Base-by-base conservation (phyloP, 345 rosid genomes). In the Gossypioides kirkii region DNA sequence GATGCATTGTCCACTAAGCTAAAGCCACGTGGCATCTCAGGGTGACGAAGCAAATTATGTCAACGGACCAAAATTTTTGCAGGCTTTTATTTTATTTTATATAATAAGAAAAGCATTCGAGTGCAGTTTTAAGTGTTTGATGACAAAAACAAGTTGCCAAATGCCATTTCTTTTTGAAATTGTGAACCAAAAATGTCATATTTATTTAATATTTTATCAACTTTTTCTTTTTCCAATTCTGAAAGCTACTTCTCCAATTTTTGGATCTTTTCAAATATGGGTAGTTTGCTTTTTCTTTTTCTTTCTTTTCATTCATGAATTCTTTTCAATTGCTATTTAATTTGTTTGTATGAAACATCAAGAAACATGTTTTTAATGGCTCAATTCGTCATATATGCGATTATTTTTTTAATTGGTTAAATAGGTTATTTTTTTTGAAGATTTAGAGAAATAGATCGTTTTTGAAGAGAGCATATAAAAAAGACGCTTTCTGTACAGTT, bases 21-120 rank as follows among this genome's bases (percentile, higher is more conserved):
- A 58, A 50, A 12, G 59, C 53, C 71, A 75, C 50, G 70, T 71
- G 76, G 66, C 76, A 3, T 38, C 74, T 26, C 25, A 77, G 73
- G 78, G 70, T 23, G 75, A 25, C 28, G 36, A 60, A 61, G 25
- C 59, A 32, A 60, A 73, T 68, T 38, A 59, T 71, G 3, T 66
- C 28, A 28, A 12, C 14, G 50, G 50, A 67, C 41, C 26, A 64
- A 22, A 10, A 60, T 52, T 52, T 20, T 11, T 25, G 36, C 59
- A 71, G 75, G 20, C 71, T 71, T 71, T 49, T 18, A 1, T 70
- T 16, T 42, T 49, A 2, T 50, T 1, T 47, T 47, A 12, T 11
- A 1, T 20, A 17, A 8, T 18, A 10, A 28, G 42, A 42, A 61
- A 43, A 18, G 45, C 28, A 32, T 20, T 25, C 46, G 75, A 32